These are phyloP conservation scores for Cenchrus americanus DNA, from an alignment of 176 grass and related monocot species.

Conservation along the genomic window DNA sequence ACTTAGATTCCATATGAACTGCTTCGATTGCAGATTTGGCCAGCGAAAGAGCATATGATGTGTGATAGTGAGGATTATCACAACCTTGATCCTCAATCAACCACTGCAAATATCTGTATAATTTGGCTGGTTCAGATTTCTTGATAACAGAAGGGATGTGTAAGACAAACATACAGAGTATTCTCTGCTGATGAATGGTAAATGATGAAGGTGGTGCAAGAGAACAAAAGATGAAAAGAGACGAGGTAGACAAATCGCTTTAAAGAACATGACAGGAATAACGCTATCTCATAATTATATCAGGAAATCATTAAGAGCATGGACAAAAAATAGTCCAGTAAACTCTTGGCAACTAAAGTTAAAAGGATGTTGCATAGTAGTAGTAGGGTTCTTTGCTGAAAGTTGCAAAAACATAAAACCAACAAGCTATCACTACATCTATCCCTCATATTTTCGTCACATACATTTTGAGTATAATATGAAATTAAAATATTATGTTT, in stretches of 20 bases:
- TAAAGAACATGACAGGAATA: constrained; percentile 13
- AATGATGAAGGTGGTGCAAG: constrained; percentile 13
- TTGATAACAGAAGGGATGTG: constrained; percentile 14
- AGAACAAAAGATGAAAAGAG: background rate
- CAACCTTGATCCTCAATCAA: constrained; percentile 90
- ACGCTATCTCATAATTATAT: constrained; percentile 13
- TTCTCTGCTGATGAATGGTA: background rate
- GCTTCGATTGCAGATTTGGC: constrained; percentile 77
- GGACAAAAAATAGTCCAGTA: background rate
- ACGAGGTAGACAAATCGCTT: background rate
- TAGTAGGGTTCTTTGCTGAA: background rate
- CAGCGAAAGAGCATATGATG: constrained; percentile 80
- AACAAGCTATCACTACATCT: constrained; percentile 23
- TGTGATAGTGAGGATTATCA: constrained; percentile 86
- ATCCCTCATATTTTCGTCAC: constrained; percentile 5
- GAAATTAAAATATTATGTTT: background rate
- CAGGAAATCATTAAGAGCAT: background rate
- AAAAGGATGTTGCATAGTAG: background rate
- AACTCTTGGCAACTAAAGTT: constrained; percentile 4
- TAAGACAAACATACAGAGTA: constrained; percentile 11
- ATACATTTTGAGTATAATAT: constrained; percentile 16
- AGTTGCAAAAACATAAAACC: background rate
- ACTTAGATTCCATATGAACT: constrained; percentile 42
- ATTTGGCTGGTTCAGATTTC: constrained; percentile 22
- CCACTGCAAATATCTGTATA: constrained; percentile 92